Conservation (phyloP, 305 asterid species). For the Plantago lanceolata region DNA sequence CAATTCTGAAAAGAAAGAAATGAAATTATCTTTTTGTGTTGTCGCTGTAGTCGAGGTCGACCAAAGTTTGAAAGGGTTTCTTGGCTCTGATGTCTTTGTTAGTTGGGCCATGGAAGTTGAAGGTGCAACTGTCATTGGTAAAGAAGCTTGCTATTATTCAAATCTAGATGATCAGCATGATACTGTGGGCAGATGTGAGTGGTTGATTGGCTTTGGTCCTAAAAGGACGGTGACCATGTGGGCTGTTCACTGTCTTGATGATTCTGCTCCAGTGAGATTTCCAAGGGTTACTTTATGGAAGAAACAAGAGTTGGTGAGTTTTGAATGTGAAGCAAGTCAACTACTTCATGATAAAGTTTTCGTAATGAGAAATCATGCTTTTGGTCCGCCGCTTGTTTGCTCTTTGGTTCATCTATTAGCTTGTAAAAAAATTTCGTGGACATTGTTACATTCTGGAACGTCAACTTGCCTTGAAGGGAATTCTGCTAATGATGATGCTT, state of each 20-base stretch:
- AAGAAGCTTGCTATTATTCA: slow-evolving; percentile 43
- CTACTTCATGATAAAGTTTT: slow-evolving; percentile 47
- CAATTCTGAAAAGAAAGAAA: slow-evolving; percentile 47
- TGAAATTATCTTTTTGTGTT: slow-evolving; percentile 54
- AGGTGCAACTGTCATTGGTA: slow-evolving; percentile 42
- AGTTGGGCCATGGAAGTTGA: slow-evolving; percentile 76
- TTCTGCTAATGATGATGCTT: slow-evolving; percentile 36
- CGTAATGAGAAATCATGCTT: slow-evolving; percentile 63
- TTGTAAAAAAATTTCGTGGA: slow-evolving; percentile 62
- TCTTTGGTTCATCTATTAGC: slow-evolving; percentile 63
- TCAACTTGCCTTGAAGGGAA: slow-evolving; percentile 35
- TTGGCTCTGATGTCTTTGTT: slow-evolving; percentile 62
- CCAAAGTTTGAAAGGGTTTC: slow-evolving; percentile 54
- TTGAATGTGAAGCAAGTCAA: slow-evolving; percentile 43
- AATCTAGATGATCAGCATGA: slow-evolving; percentile 50
- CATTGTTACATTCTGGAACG: slow-evolving; percentile 49
- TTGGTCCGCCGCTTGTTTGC: slow-evolving; percentile 66
- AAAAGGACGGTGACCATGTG: slow-evolving; percentile 53
- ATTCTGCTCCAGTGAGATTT: slow-evolving; percentile 75
- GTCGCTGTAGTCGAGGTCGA: slow-evolving; percentile 76
- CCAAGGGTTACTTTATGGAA: slow-evolving; percentile 92
- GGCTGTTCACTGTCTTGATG: slow-evolving; percentile 95
- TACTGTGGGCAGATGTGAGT: slow-evolving; percentile 75
- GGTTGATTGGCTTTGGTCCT: slow-evolving; percentile 88
- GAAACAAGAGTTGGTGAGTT: slow-evolving; percentile 43